Base-by-base conservation (phyloP, 1,284 basidiomycete species). In the Irpex sp. region DNA sequence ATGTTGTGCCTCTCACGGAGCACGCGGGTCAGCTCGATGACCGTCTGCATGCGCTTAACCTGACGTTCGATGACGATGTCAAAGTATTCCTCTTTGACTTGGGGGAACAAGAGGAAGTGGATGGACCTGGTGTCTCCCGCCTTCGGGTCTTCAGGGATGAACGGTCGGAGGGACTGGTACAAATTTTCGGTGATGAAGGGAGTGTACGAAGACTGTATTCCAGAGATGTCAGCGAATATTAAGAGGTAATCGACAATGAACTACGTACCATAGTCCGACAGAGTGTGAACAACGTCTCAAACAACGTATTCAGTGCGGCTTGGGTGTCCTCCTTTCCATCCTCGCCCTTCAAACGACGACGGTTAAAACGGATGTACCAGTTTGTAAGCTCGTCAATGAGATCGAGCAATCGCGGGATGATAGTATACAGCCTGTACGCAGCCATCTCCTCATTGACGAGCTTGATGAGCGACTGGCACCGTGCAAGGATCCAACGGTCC, bases 321-420 rank as follows among this genome's bases (percentile, higher is more conserved):
- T 89, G 73, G 8, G 96, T 96, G 72, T 99, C 96, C 68, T 95
- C 90, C 62, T 84, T 80, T 5, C 96, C 93, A 70, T 94, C 91
- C 74, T 97, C 93, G 55, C 97, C 97, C 82, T 99, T 99, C 63
- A 99, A 80, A 35, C 97, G 86, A 67, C 90, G 89, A 61, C 97
- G 88, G 78, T 99, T 99, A 82, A 99, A 99, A 59, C 97, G 94
- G 71, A 99, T 99, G 78, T 99, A 99, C 96, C 96, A 98, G 75
- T 99, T 99, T 55, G 97, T 99, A 63, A 99, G 82, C 75, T 99
- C 97, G 68, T 97, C 94, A 54, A 99, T 85, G 64, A 99, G 87
- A 66, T 93, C 91, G 61, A 98, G 81, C 59, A 99, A 80, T 35
- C 93, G 86, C n/a, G 95, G 94, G 63, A 98, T 94, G 77, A 99